Evolutionary conservation across 495 filamentous ascomycete species (phyloP), one percentile per base, ranked within the genome.

Genomic region (Aspergillus steynii): DNA sequence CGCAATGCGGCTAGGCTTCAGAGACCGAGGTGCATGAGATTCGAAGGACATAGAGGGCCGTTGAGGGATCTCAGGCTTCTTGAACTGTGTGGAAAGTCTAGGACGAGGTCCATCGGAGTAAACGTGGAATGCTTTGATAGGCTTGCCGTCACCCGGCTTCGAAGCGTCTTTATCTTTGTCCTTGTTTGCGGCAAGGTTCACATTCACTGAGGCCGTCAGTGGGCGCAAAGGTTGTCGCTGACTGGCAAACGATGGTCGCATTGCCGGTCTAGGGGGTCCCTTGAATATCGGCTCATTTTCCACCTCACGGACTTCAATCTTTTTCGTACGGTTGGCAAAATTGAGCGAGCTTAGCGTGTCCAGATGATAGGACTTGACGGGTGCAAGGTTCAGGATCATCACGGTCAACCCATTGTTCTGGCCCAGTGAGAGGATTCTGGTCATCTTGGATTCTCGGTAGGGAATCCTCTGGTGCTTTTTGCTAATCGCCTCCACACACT

Each of bases 391-490:
- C 45, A 99, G 81, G 58, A 99, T 95, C 95, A 99, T 99, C 59
- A 98, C 81, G 0, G 93, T 97, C 49, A 96, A 82, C 12, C 95
- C 94, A 63, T 97, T 93, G 72, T 98, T 98, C 74, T 99, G 95
- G 0, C 95, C 95, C 10, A 97, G 77, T 0, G 89, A 93, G 31
- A 99, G 72, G 34, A 99, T 97, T 42, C 95, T 83, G 4, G 95
- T 99, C 95, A 98, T 97, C 79, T 98, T 99, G 28, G 88, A 91
- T 71, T 99, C 95, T 56, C 93, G 85, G 70, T 96, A 97, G 0
- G 95, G 95, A 61, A 98, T 94, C 27, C 95, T 86, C 55, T 84
- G 83, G 55, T 88, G 85, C 68, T 90, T 90, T 68, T 86, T 87
- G 59, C 82, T 85, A 64, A 99, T 99, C 14, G 95, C 95, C 74